Conservation (phyloP, 2,329 filamentous ascomycete genomes). For the Trichophyton simii region DNA sequence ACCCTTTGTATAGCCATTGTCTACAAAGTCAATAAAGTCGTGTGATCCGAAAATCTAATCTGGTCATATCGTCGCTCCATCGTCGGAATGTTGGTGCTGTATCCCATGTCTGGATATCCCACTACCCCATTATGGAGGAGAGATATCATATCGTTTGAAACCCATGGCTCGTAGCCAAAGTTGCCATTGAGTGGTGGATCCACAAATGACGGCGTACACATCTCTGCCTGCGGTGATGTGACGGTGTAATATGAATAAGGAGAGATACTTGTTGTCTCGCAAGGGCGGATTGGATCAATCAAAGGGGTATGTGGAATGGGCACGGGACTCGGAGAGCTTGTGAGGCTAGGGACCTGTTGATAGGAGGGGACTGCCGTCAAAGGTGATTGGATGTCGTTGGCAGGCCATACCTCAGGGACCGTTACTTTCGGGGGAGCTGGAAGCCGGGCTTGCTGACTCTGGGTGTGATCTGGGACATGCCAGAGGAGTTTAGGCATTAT, state of each 20-base stretch:
- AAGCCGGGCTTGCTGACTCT: neutral
- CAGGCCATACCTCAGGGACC: neutral
- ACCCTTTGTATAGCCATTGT: neutral
- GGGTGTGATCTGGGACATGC: conserved; percentile 6
- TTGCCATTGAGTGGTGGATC: conserved; percentile 3
- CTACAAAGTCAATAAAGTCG: conserved; percentile 3
- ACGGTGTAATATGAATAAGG: conserved; percentile 3
- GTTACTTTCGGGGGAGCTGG: neutral
- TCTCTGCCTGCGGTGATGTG: conserved; percentile 5
- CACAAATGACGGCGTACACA: neutral
- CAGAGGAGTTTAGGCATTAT: conserved; percentile 7
- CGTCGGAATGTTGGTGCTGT: neutral
- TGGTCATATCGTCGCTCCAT: neutral
- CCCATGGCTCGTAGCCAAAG: conserved; percentile 2
- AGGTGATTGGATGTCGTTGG: neutral
- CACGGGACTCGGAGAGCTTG: conserved; percentile 3
- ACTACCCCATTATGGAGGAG: neutral
- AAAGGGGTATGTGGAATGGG: neutral
- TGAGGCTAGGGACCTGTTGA: conserved; percentile 3
- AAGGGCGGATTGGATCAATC: neutral
- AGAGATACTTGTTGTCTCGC: conserved; percentile 1
- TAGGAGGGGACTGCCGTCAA: neutral
- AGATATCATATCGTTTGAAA: conserved; percentile 2
- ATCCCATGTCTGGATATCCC: neutral
- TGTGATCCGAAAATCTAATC: neutral